Evolutionary conservation across 148 eudicot species (phyloP).

Genomic region (Rhododendron simsii): DNA sequence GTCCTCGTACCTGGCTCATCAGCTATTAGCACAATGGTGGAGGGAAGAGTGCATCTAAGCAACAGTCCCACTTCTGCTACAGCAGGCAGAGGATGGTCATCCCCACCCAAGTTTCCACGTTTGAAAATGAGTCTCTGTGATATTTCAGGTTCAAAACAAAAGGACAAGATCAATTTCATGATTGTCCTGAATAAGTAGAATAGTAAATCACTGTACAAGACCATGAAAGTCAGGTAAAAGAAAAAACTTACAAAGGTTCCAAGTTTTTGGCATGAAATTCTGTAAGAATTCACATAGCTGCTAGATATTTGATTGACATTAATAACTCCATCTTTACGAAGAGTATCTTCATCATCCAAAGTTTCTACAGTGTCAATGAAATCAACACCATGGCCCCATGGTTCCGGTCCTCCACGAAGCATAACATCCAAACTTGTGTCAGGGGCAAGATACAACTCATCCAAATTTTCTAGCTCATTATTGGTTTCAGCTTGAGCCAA

Average conservation of each 20-base stretch:
- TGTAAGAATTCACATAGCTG: conserved; percentile 35
- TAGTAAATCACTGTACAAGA: not conserved
- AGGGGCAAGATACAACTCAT: conserved; percentile 58
- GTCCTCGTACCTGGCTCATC: conserved; percentile 63
- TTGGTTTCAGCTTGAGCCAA: conserved; percentile 33
- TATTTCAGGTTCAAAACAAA: conserved; percentile 8
- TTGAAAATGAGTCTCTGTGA: conserved; percentile 57
- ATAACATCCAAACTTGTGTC: conserved; percentile 61
- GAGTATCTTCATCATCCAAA: conserved; percentile 34
- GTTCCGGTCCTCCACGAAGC: conserved; percentile 78
- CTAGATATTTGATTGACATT: conserved; percentile 33
- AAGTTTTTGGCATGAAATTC: conserved; percentile 47
- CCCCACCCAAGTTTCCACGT: conserved; percentile 86
- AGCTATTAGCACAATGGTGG: conserved; percentile 58
- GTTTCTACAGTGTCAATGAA: conserved; percentile 46
- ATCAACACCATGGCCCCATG: conserved; percentile 71
- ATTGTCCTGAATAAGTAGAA: conserved; percentile 5
- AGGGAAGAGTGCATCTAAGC: conserved; percentile 63
- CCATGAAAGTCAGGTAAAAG: not conserved
- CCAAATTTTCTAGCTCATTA: conserved; percentile 40
- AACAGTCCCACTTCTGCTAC: conserved; percentile 54
- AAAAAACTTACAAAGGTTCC: conserved; percentile 59
- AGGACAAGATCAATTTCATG: not conserved
- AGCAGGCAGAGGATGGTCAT: conserved; percentile 66
- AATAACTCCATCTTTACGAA: conserved; percentile 33